These are phyloP conservation scores for Coemansia sp. DNA, from an alignment of 192 early-diverging fungal genomes.

Conservation along the genomic window DNA sequence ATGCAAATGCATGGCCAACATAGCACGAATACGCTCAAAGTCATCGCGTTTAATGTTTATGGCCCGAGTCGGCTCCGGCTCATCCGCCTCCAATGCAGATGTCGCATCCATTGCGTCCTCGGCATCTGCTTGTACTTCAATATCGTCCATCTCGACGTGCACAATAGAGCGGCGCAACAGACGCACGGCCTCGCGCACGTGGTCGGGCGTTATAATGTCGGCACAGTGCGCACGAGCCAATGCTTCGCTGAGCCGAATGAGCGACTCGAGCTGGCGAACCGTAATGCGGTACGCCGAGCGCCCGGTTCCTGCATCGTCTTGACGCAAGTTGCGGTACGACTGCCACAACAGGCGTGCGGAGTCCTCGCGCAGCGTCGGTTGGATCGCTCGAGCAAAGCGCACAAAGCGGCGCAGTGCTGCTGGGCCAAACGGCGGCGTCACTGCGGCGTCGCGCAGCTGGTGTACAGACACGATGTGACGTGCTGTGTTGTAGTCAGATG, in stretches of 20 bases:
- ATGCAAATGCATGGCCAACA: constrained; percentile 53
- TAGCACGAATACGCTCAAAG: constrained; percentile 56
- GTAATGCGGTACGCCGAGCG: constrained; percentile 85
- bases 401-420: constrained; percentile 81
- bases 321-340: constrained; percentile 84
- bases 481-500: constrained; percentile 85
- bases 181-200: constrained; percentile 81
- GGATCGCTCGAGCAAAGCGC: constrained; percentile 82
- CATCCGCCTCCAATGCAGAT: background rate
- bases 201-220: constrained; percentile 61
- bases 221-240: constrained; percentile 83
- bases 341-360: constrained; percentile 73
- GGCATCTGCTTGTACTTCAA: constrained; percentile 31
- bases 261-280: constrained; percentile 93
- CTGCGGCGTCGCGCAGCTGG: constrained; percentile 60
- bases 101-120: constrained; percentile 27
- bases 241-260: constrained; percentile 94
- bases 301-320: constrained; percentile 70
- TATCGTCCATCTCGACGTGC: constrained; percentile 73
- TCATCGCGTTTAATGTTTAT: constrained; percentile 63
- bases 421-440: constrained; percentile 70
- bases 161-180: constrained; percentile 89
- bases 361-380: constrained; percentile 75
- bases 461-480: constrained; percentile 90
- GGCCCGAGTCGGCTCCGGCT: constrained; percentile 10